Evolutionary conservation across 768 basidiomycete species (phyloP), one percentile per base, ranked within the genome.

Genomic region (Chalciporus piperatus): DNA sequence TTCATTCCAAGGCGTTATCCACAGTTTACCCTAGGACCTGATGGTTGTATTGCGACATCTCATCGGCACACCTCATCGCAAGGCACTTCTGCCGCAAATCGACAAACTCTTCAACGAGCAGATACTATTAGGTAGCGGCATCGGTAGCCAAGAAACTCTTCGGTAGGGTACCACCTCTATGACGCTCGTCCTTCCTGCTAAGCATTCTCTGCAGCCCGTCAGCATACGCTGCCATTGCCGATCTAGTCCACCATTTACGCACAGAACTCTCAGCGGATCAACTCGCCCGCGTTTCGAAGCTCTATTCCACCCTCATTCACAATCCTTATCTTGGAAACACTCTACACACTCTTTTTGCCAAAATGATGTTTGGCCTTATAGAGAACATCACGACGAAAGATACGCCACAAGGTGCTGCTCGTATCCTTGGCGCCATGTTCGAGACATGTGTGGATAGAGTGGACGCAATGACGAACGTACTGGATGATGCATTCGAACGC

Each of bases 41-140:
- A 84, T 96, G 74, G 86, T 96, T 12, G 93, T 94, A 11, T 86
- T 96, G 46, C 82, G 96, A 39, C 95, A 98, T 69, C 80, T 98
- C 19, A 80, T 94, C 55, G 83, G 81, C 14, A 87, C 86, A 13
- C 80, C 84, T 14, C 85, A 92, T 61, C 79, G 92, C 43, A 79
- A 83, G 38, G 86, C 86, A 14, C 81, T 98, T 44, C 74, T 96
- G 33, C 78, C 83, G 1, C 85, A 92, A 54, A 79, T 98, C 42
- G 92, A 96, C 68, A 90, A 91, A 60, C 78, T 99, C 17, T 81
- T 98, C 28, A 85, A 98, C 57, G 96, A 98, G 62, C 81, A 80
- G 39, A 91, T 98, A 13, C 73, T 99, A 6, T 77, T 98, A 28
- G 97, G 97, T 1, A 82, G 79, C 2, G 86, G 89, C 4, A 76